Percentiles rank a stretch among this genome's conserved stretches.
Conservation (phyloP, 2,329 filamentous ascomycete species). For the Arthrobotrys megalospora region DNA sequence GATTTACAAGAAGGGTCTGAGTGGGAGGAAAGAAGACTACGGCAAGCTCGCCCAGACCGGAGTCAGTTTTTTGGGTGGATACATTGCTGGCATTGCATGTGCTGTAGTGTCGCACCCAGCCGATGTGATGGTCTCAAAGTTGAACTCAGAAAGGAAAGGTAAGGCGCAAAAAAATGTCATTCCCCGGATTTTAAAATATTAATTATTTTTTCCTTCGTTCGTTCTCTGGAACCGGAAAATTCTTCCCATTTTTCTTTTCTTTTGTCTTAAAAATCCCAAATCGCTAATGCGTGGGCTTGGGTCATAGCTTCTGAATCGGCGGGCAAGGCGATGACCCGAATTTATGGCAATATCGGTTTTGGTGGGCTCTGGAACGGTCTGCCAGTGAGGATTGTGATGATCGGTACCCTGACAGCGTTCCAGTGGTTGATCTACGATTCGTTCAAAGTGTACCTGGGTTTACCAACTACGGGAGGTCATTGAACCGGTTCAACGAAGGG, state of each 20-base stretch:
- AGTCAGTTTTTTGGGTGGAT: constrained; percentile 87
- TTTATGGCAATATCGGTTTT: constrained; percentile 91
- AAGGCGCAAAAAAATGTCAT: constrained; percentile 1
- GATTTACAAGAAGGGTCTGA: constrained; percentile 81
- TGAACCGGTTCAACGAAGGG: constrained; percentile 7
- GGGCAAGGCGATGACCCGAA: constrained; percentile 80
- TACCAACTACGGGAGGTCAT: constrained; percentile 83
- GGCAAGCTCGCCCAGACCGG: constrained; percentile 84
- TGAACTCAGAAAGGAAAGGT: constrained; percentile 81
- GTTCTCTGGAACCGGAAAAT: not conserved
- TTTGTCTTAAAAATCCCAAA: not conserved
- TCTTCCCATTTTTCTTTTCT: not conserved
- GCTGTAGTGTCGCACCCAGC: constrained; percentile 85
- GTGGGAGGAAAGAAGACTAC: constrained; percentile 84
- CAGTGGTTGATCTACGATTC: constrained; percentile 97
- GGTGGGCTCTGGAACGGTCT: constrained; percentile 91
- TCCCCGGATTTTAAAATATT: constrained; percentile 22
- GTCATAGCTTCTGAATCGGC: constrained; percentile 79
- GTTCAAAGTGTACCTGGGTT: constrained; percentile 90
- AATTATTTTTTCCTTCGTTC: not conserved
- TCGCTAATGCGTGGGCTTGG: constrained; percentile 13
- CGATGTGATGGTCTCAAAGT: constrained; percentile 92
- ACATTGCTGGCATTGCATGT: constrained; percentile 89
- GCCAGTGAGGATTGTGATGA: constrained; percentile 89
- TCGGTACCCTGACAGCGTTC: constrained; percentile 83